A percentile compares a stretch with the other conserved stretches of the same genome.
Conservation (phyloP, 495 filamentous ascomycete genomes). For the Xylaria sp. region DNA sequence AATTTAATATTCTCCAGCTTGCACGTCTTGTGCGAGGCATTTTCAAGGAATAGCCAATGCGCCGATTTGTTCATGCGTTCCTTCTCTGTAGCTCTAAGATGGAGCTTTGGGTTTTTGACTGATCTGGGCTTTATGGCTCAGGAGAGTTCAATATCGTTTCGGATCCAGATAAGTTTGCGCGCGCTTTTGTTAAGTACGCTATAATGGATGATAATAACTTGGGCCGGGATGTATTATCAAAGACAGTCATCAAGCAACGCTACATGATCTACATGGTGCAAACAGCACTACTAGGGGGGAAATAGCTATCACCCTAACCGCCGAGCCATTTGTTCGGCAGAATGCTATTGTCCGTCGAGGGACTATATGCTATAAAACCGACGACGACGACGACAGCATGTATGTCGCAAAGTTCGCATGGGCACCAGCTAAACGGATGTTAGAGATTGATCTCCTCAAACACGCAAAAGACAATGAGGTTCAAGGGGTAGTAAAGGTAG, state of each 20-base stretch:
- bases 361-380: constrained; percentile 18
- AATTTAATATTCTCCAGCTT: constrained; percentile 16
- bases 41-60: constrained; percentile 21
- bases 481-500: constrained; percentile 9
- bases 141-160: constrained; percentile 42
- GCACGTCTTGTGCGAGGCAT: constrained; percentile 9
- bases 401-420: constrained; percentile 25
- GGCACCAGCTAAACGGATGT: background rate
- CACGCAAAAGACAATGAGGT: constrained; percentile 1
- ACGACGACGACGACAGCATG: background rate
- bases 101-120: constrained; percentile 48
- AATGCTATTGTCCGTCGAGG: constrained; percentile 17
- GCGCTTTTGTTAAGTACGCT: constrained; percentile 38
- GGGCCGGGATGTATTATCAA: constrained; percentile 33
- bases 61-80: constrained; percentile 43
- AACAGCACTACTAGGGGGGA: background rate
- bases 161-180: constrained; percentile 32
- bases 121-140: constrained; percentile 45
- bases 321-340: background rate
- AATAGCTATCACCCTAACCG: background rate
- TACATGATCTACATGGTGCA: constrained; percentile 10
- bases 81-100: constrained; percentile 37
- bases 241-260: constrained; percentile 1
- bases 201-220: constrained; percentile 40
- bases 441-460: constrained; percentile 8